Base-by-base conservation (phyloP, 306 rosid species). In the Dalbergia oliveri region DNA sequence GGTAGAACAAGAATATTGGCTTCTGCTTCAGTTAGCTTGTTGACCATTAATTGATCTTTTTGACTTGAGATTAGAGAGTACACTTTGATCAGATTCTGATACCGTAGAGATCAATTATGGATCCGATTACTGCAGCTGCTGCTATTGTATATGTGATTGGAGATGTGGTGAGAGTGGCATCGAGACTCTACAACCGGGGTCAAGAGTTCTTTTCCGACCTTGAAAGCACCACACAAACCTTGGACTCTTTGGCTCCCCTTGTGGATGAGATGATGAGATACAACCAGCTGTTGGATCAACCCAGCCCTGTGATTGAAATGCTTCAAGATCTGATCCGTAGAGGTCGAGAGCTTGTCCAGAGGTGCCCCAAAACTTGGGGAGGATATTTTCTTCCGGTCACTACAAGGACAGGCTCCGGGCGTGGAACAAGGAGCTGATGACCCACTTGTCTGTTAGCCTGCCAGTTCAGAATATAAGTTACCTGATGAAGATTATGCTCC, bases 281-380 rank as follows among this genome's bases (percentile, higher is more conserved):
- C 69, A 86, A 54, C 72, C 4, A 23, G 14, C 11, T 26, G 9
- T 11, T 83, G 43, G 87, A 80, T 72, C 79, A 65, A 6, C 85
- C 89, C 1, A 61, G 43, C 0, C 13, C 15, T 12, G 85, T 80
- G 45, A 54, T 86, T 3, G 15, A 45, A 3, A 12, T 7, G 10
- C 34, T 86, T 15, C 73, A 8, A 49, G 26, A 43, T 61, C 76
- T 62, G 65, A 61, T 85, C 14, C 54, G 6, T 19, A 33, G 5
- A 23, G 88, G 87, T 0, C 8, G 72, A 65, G 77, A 79, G 75
- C 65, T 90, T 16, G 87, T 81, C 0, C 8, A 10, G 0, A 76
- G 64, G 82, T 79, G 84, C n/a, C 81, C 86, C 19, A 64, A 26
- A 88, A n/a, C 10, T 72, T 0, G 9, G 81, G 86, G 87, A 74